phyloP scores from a whole-genome alignment of 169 alveolate genomes.

The Plasmodium ovale region DNA sequence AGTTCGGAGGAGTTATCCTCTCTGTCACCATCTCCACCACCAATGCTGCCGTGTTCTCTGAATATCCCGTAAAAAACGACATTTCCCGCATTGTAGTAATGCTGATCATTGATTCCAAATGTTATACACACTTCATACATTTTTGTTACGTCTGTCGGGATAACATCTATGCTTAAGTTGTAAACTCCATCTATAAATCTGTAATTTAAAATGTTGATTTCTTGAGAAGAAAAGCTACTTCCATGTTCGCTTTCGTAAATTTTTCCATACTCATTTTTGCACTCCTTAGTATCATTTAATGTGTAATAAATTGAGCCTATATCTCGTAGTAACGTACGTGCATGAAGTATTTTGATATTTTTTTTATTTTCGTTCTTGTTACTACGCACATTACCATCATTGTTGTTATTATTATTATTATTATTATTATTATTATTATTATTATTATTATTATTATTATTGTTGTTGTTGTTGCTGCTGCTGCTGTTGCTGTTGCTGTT shows the following conservation, averaged over 20 bases:
- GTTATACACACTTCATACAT: slow-evolving; percentile 65
- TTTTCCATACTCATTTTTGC: slow-evolving; percentile 41
- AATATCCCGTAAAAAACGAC: slow-evolving; percentile 41
- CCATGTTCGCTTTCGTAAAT: slow-evolving; percentile 26
- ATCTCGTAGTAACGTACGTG: too few species aligned
- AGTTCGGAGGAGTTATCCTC: slow-evolving; percentile 13
- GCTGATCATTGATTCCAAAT: slow-evolving; percentile 12
- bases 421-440: neutral
- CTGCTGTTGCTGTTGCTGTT: neutral
- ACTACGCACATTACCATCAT: neutral
- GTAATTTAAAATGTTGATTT: slow-evolving; percentile 20
- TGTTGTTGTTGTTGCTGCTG: neutral
- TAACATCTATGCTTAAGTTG: slow-evolving; percentile 28
- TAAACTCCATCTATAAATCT: slow-evolving; percentile 48
- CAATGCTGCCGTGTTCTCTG: neutral
- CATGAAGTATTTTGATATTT: neutral
- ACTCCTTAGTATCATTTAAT: slow-evolving; percentile 67
- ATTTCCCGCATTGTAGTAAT: slow-evolving; percentile 50
- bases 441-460: neutral
- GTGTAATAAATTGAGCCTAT: slow-evolving; percentile 18
- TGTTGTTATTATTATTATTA: neutral
- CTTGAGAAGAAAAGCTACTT: slow-evolving; percentile 25
- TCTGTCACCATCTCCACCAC: neutral
- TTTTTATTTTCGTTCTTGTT: neutral
- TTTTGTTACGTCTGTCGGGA: slow-evolving; percentile 31